These are phyloP conservation scores for Fomitopsis pulvina DNA, from an alignment of 768 basidiomycete species.

Conservation along the genomic window DNA sequence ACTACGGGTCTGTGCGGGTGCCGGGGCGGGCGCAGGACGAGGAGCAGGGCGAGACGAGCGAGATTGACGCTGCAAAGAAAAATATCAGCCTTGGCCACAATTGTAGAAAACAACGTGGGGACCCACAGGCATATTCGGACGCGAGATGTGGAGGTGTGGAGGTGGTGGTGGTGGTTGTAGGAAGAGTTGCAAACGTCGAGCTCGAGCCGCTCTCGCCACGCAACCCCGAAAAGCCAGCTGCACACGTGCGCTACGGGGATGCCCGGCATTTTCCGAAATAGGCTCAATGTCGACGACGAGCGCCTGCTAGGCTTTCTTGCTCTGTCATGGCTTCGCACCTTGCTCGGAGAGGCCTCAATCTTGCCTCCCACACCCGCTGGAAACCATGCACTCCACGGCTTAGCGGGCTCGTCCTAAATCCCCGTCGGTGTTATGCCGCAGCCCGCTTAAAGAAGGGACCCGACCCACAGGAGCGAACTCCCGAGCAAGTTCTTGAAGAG, in stretches of 20 bases:
- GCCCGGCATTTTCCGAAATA: background rate
- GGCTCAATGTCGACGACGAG: background rate
- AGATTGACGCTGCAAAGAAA: conserved; percentile 56
- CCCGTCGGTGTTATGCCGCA: too few relatives aligned
- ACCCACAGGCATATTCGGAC: conserved; percentile 43
- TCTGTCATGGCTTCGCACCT: too few relatives aligned
- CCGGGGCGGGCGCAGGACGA: conserved; percentile 37
- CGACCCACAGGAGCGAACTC: too few relatives aligned
- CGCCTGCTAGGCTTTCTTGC: too few relatives aligned
- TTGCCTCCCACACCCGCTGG: too few relatives aligned
- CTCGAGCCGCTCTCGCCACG: background rate
- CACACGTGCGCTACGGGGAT: conserved; percentile 13
- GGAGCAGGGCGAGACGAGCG: conserved; percentile 62
- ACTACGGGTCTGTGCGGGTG: conserved; percentile 38
- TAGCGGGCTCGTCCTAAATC: too few relatives aligned
- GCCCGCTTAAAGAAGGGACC: too few relatives aligned
- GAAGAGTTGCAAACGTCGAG: conserved; percentile 14
- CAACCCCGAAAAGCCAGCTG: background rate
- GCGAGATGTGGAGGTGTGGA: conserved; percentile 1
- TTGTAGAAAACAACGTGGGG: background rate
- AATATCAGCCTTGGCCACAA: too few relatives aligned
- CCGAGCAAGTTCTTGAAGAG: too few relatives aligned
- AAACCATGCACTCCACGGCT: too few relatives aligned
- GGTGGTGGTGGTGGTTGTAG: conserved; percentile 11
- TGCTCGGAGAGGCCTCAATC: too few relatives aligned